These are phyloP conservation scores for Yarrowia sp. DNA, from an alignment of 805 yeast genomes.

Conservation along the genomic window DNA sequence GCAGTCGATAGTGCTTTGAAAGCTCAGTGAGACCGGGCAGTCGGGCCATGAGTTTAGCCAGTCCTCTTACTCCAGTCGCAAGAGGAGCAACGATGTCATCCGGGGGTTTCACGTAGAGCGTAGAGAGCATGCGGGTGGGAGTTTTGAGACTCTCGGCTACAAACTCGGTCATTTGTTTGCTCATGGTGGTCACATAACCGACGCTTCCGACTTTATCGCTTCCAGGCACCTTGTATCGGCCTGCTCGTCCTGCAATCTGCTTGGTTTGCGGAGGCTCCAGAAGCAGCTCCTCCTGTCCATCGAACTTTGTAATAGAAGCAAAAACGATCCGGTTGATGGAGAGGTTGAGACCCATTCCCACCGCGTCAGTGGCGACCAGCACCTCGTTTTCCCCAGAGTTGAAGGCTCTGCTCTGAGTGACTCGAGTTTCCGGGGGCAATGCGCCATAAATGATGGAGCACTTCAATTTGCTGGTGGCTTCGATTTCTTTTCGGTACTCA, in stretches of 20 bases:
- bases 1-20: neutral
- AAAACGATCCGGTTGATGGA: constrained; percentile 83
- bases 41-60: constrained; percentile 23
- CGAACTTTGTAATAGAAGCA: constrained; percentile 61
- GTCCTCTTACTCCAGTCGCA: constrained; percentile 8
- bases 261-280: constrained; percentile 66
- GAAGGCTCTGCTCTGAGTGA: constrained; percentile 79
- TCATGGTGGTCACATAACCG: constrained; percentile 15
- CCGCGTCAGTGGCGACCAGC: constrained; percentile 95
- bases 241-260: constrained; percentile 97
- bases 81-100: constrained; percentile 29
- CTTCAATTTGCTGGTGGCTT: constrained; percentile 61
- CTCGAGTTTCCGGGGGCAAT: constrained; percentile 91
- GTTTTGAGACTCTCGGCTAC: constrained; percentile 8
- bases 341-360: constrained; percentile 95
- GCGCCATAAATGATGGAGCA: constrained; percentile 96
- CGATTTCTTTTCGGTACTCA: constrained; percentile 72
- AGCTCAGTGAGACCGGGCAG: constrained; percentile 2
- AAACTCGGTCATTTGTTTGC: neutral
- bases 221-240: constrained; percentile 63
- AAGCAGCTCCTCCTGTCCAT: constrained; percentile 50
- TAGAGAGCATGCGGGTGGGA: constrained; percentile 1
- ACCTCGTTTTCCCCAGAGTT: constrained; percentile 80
- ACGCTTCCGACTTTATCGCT: constrained; percentile 21
- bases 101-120: constrained; percentile 14